Percentiles rank a stretch among this genome's conserved stretches.
Conservation (phyloP, 225 moss, liverwort and hornwort species). For the Marchantia polymorpha region DNA sequence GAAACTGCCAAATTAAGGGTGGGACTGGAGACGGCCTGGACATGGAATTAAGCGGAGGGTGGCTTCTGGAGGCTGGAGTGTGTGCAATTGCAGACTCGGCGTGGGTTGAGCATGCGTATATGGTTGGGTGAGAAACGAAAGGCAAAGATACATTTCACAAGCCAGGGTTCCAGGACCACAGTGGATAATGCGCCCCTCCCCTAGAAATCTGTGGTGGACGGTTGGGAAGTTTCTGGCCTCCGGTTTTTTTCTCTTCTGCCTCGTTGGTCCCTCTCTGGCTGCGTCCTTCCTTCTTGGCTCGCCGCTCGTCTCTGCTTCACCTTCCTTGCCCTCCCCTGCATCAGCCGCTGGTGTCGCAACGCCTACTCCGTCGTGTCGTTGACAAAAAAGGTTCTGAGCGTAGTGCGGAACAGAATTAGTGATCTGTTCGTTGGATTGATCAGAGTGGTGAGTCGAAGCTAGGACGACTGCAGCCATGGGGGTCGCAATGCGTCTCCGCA, state of each 20-base stretch:
- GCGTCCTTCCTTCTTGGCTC: background rate
- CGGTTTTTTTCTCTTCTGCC: background rate
- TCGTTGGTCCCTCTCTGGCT: background rate
- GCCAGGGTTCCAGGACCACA: background rate
- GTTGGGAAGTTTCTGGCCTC: background rate
- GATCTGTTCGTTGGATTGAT: background rate
- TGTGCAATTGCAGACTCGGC: background rate
- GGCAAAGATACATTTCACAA: constrained; percentile 1
- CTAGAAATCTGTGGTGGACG: constrained; percentile 18
- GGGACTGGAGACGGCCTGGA: background rate
- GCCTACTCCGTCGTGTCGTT: too few relatives aligned
- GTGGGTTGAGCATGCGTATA: background rate
- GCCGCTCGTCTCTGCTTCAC: background rate
- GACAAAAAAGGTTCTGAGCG: background rate
- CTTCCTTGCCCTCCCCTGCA: background rate
- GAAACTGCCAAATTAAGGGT: background rate
- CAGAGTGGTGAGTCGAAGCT: background rate
- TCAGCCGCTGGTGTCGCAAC: background rate
- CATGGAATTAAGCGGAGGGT: background rate
- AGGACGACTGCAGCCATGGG: constrained; percentile 30
- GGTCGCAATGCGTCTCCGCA: constrained; percentile 41
- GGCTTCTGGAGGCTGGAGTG: background rate
- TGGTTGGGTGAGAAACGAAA: constrained; percentile 2
- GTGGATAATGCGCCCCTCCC: constrained; percentile 16
- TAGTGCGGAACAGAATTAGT: background rate